Conservation (phyloP, 2,329 filamentous ascomycete species). For the Rugonectria rugulosa region DNA sequence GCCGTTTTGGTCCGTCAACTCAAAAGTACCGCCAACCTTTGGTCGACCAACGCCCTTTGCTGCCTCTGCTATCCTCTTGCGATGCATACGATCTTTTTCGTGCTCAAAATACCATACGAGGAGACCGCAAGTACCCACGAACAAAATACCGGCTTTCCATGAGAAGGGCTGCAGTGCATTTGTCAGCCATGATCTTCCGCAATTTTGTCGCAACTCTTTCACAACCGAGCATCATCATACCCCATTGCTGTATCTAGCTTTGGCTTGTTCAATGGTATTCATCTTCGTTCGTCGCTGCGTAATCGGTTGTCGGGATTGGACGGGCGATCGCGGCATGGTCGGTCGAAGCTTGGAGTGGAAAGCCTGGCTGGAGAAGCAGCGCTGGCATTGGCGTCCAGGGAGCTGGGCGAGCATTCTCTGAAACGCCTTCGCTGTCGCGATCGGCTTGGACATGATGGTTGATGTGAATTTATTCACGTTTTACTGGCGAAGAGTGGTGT, state of each 20-base stretch:
- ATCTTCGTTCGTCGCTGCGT: constrained; percentile 50
- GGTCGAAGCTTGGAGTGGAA: constrained; percentile 47
- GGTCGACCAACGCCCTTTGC: constrained; percentile 92
- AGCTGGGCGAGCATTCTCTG: constrained; percentile 43
- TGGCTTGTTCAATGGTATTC: constrained; percentile 67
- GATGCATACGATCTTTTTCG: constrained; percentile 91
- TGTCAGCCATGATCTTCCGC: constrained; percentile 34
- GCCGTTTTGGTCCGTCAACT: constrained; percentile 82
- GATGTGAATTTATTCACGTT: constrained; percentile 17
- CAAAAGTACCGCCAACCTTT: constrained; percentile 90
- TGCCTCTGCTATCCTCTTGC: constrained; percentile 87
- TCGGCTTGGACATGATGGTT: constrained; percentile 49
- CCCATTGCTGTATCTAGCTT: constrained; percentile 64
- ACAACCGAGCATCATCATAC: constrained; percentile 45
- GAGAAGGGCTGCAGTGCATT: constrained; percentile 77
- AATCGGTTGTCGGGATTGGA: constrained; percentile 45
- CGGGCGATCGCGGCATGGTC: constrained; percentile 40
- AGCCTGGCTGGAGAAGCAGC: constrained; percentile 50
- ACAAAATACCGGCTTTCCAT: constrained; percentile 87
- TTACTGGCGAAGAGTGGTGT: constrained; percentile 29
- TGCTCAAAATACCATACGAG: constrained; percentile 91
- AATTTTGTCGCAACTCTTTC: background rate
- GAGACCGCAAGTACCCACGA: constrained; percentile 78
- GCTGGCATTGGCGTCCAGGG: constrained; percentile 49
- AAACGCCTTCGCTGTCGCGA: constrained; percentile 46